Evolutionary conservation across 208 protist genomes (phyloP), one percentile per base, ranked within the genome.

Genomic region (Leishmania amazonensis): DNA sequence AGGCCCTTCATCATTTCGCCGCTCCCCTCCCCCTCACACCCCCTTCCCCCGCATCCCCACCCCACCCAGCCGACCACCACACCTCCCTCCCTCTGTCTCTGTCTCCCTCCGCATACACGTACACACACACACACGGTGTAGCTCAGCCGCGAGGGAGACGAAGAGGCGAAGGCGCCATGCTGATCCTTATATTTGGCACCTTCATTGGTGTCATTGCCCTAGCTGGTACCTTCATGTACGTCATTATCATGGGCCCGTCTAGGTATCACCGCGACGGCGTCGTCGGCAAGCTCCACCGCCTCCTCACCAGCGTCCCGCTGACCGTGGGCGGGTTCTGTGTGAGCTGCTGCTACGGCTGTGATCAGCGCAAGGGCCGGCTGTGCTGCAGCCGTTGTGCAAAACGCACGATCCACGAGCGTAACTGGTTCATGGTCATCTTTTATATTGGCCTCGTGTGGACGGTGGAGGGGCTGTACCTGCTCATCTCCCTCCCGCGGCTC

Each of bases 211-310:
- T 89, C 81, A 91, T 97, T 45, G 28, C 85, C 17, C 31, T 85
- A 11, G 75, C 91, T 4, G 89, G 79, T 2, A n/a, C 67, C 24
- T 87, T 95, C 75, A 93, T 97, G 90, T 98, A 98, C 84, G 87
- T 98, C 62, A 85, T 95, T 42, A 96, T 98, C 67, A 97, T 97
- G 93, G 96, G 96, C 5, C 93, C 92, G 6, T 95, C 94, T 0
- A 89, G 89, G 64, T 98, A 93, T 77, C 95, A 98, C 84, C 92
- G 93, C 53, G 88, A 97, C 79, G 95, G 96, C 54, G 80, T 88
- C 78, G 84, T 98, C 38, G 96, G 96, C 49, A 85, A 80, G 49
- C 40, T 91, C 38, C 87, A 98, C 79, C 62, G 79, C 28, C 70
- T 78, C 28, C 31, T 97, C 24, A 81, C 77, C 45, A 45, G 51